Base-by-base conservation (phyloP, 2,329 filamentous ascomycete genomes). In the Thielaviopsis populi region DNA sequence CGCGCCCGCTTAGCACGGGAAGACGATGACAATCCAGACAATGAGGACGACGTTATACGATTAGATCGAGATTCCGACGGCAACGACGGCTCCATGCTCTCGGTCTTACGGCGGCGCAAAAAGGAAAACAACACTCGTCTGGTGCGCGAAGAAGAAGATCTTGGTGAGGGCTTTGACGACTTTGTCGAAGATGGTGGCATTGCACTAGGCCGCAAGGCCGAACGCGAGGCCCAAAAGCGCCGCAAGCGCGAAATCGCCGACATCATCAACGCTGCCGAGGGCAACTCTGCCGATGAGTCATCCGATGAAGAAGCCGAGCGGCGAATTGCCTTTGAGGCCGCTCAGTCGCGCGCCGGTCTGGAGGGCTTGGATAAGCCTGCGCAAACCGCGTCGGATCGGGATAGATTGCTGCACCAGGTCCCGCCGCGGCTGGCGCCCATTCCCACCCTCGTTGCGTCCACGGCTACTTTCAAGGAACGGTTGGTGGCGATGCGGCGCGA, bases 151-250 rank as follows among this genome's bases (percentile, higher is more conserved):
- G 92, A 97, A 69, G 92, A 97, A 71, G 90, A 97, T 70, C 81
- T 96, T 0, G 89, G 88, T 43, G 94, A 97, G 75, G 91, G 91
- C 0, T 97, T 95, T 69, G 92, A 97, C 66, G 87, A 92, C 63
- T 96, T 89, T 69, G 89, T 94, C 8, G 88, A 94, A 48, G 89
- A 96, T 71, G 90, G 88, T 8, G 83, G 83, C 7, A 82, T 96
- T 10, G 83, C 88, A 1, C 78, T 96, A 0, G 89, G 91, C 41
- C 84, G 81, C 67, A 88, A 87, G 66, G 90, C 90, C 0, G 89
- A 94, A 73, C 83, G 82, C 22, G 88, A 90, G 68, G 86, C 83
- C 0, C 77, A 81, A 59, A 79, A 78, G 62, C 81, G 80, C 54
- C 83, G 88, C 37, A 83, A 88, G 37, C 82, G 84, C 64, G 85